Base-by-base conservation (phyloP, 768 basidiomycete species). In the Dentipellis sp. region DNA sequence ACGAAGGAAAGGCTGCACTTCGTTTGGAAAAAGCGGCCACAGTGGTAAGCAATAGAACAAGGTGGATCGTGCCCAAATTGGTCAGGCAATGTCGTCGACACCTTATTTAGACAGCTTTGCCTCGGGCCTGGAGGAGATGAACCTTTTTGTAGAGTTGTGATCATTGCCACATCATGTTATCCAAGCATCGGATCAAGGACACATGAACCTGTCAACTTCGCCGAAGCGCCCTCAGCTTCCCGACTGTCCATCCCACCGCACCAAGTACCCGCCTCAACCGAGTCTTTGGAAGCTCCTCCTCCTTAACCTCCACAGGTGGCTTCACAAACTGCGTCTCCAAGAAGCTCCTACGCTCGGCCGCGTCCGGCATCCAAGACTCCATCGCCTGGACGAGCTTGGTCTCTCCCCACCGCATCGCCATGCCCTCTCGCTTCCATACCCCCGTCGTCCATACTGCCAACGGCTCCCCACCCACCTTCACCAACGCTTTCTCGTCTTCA, bases 401-500 rank as follows among this genome's bases (percentile, higher is more conserved):
- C 67, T 89, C 88, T 52, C 78, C 57, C 72, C 75, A 81, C 8
- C 88, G 79, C 74, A 89, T 77, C 9, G 67, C 21, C 72, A 77
- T 82, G 14, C 75, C 74, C 67, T 91, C 87, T 53, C 72, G 73
- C 59, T 82, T 58, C 88, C 88, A 90, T 3, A 89, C 76, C 1
- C 79, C 80, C 0, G 76, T 81, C 35, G 87, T 89, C 83, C 81
- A 87, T 35, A 91, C 72, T 0, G 84, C 75, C 50, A 91, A 65
- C 5, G 87, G 84, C 34, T 55, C 58, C 52, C 64, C 66, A 54
- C 35, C 48, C 29, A 29, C 22, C 8, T 23, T 12, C 21, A 16
- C 22, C 9, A 23, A 14, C 8, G 22, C 17, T 14, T n/a, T 6
- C 19, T 45, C 16, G 6, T 45, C 42, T n/a, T 45, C 42, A 4